phyloP scores from a whole-genome alignment of 2,329 filamentous ascomycete species.

The Domatiomyces catenatus region DNA sequence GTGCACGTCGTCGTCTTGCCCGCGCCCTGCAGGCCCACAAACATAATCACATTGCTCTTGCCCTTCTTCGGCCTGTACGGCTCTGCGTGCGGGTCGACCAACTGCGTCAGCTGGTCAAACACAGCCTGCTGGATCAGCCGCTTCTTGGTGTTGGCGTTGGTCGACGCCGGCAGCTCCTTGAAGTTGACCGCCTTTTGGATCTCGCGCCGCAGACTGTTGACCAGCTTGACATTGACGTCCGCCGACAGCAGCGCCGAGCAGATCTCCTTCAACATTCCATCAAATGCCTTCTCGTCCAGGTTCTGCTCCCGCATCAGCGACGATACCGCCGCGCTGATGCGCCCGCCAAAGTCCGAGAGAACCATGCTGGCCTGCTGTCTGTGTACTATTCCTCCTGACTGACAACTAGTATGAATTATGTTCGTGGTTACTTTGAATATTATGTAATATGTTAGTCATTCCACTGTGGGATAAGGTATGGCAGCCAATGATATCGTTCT shows the following conservation, averaged over 20 bases:
- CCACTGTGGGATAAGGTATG: no score
- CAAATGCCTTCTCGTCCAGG: conserved; percentile 96
- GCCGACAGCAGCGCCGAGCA: conserved; percentile 88
- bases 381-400: not conserved
- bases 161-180: conserved; percentile 73
- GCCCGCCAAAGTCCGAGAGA: conserved; percentile 94
- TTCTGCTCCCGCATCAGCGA: conserved; percentile 86
- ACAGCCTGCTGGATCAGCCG: conserved; percentile 94
- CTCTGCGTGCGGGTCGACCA: conserved; percentile 89
- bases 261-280: conserved; percentile 97
- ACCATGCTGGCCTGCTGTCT: conserved; percentile 50
- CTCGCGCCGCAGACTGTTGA: conserved; percentile 78
- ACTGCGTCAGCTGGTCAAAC: conserved; percentile 87
- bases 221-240: conserved; percentile 92
- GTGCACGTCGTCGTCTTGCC: conserved; percentile 98
- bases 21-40: conserved; percentile 91
- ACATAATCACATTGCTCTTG: conserved; percentile 96
- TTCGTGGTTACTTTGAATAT: not conserved
- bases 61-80: conserved; percentile 96
- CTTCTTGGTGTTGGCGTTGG: conserved; percentile 68
- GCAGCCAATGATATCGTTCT: no score
- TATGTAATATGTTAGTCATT: no score
- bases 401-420: not conserved
- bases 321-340: conserved; percentile 91
- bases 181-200: conserved; percentile 88